Evolutionary conservation across 176 grass and related monocot genomes (phyloP).

Genomic region (Triticum dicoccoides): DNA sequence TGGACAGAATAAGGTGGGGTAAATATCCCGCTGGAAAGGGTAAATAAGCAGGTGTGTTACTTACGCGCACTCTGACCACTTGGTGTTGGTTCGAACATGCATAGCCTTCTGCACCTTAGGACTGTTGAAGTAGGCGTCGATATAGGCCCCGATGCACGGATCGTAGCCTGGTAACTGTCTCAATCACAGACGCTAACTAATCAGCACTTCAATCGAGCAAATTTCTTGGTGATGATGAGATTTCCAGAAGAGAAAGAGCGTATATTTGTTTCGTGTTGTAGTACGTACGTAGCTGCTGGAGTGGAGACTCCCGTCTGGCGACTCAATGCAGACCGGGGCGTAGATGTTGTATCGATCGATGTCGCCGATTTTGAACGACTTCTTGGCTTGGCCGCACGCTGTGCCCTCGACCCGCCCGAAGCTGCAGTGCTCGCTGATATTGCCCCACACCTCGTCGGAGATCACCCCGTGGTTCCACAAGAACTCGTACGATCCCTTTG

Average conservation of each 20-base stretch:
- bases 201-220: background rate
- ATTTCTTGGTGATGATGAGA: background rate
- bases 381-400: background rate
- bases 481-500: background rate
- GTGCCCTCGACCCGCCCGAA: background rate
- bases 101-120: slow-evolving; percentile 45
- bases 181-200: background rate
- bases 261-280: background rate
- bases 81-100: slow-evolving; percentile 25
- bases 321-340: slow-evolving; percentile 30
- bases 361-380: background rate
- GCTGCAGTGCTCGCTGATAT: slow-evolving; percentile 33
- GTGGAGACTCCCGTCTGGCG: background rate
- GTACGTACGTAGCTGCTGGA: slow-evolving; percentile 34
- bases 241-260: background rate
- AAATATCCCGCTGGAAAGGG: background rate
- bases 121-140: slow-evolving; percentile 30
- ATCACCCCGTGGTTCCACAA: slow-evolving; percentile 55
- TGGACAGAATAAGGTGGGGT: background rate
- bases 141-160: slow-evolving; percentile 18
- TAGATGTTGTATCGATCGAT: slow-evolving; percentile 39
- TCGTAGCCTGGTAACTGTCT: slow-evolving; percentile 42
- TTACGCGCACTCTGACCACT: slow-evolving; percentile 40
- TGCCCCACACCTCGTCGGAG: slow-evolving; percentile 37
- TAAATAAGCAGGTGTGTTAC: background rate